Evolutionary conservation across 345 rosid genomes (phyloP).

Genomic region (Corchorus olitorius): DNA sequence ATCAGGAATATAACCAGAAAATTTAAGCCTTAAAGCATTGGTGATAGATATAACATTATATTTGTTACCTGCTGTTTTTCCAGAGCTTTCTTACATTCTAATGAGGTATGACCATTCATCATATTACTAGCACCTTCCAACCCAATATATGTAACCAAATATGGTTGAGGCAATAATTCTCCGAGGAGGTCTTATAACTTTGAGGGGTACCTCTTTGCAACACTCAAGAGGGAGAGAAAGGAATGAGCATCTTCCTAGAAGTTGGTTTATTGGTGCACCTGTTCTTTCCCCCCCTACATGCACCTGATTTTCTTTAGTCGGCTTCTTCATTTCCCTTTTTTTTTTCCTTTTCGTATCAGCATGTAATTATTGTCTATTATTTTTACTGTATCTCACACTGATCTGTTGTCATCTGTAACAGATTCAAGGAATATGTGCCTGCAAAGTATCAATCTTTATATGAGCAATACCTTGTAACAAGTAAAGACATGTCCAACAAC

Average conservation of each 20-base stretch:
- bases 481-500: slow-evolving; percentile 26
- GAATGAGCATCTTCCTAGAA: neutral
- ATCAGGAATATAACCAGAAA: neutral
- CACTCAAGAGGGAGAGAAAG: neutral
- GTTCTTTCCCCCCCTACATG: no score
- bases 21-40: neutral
- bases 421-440: slow-evolving; percentile 89
- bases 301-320: neutral
- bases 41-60: neutral
- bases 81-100: neutral
- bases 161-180: neutral
- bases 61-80: neutral
- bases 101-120: neutral
- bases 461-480: slow-evolving; percentile 62
- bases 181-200: neutral
- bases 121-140: neutral
- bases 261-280: neutral
- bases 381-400: slow-evolving; percentile 9
- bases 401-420: slow-evolving; percentile 26
- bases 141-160: neutral
- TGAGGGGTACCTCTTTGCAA: neutral
- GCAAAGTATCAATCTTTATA: slow-evolving; percentile 60
- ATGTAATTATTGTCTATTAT: neutral
- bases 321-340: neutral
- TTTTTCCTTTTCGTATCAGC: neutral